Conservation (phyloP, 352 stramenopile species). For the Paralagenidium karlingii region DNA sequence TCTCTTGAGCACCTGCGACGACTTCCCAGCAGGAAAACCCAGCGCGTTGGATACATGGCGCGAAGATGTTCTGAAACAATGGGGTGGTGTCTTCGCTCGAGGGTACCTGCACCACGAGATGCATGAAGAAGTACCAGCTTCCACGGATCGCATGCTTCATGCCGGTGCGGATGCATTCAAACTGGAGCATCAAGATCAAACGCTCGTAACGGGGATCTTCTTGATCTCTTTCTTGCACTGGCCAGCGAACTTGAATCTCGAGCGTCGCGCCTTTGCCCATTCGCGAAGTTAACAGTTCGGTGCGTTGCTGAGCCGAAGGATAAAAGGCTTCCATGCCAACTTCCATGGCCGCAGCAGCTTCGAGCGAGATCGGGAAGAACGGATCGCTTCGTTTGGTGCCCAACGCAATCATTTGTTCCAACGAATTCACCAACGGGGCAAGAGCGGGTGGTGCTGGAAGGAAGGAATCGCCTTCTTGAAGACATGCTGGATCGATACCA, state of each 20-base stretch:
- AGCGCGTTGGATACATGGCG: slow-evolving; percentile 64
- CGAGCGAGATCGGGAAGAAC: slow-evolving; percentile 73
- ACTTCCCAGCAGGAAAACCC: slow-evolving; percentile 81
- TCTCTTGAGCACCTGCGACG: slow-evolving; percentile 67
- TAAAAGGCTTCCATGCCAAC: slow-evolving; percentile 82
- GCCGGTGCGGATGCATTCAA: slow-evolving; percentile 67
- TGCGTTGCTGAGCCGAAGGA: slow-evolving; percentile 70
- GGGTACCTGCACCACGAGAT: slow-evolving; percentile 66
- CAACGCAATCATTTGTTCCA: slow-evolving; percentile 73
- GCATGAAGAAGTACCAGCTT: slow-evolving; percentile 77
- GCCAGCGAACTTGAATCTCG: slow-evolving; percentile 79
- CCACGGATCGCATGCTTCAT: slow-evolving; percentile 61
- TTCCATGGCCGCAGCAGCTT: slow-evolving; percentile 71
- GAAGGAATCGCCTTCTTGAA: slow-evolving; percentile 26
- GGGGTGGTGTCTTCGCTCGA: slow-evolving; percentile 25
- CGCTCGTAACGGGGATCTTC: slow-evolving; percentile 80
- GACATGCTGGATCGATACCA: slow-evolving; percentile 28
- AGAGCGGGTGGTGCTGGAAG: slow-evolving; percentile 45
- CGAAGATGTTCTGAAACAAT: slow-evolving; percentile 52
- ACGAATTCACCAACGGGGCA: slow-evolving; percentile 36
- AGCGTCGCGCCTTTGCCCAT: slow-evolving; percentile 78
- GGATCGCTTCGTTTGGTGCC: slow-evolving; percentile 64
- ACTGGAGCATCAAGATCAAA: slow-evolving; percentile 77
- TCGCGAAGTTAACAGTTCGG: slow-evolving; percentile 59
- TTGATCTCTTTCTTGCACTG: slow-evolving; percentile 74